Evolutionary conservation across 441 rosid species (phyloP).

Genomic region (Pelargonium citronellum): DNA sequence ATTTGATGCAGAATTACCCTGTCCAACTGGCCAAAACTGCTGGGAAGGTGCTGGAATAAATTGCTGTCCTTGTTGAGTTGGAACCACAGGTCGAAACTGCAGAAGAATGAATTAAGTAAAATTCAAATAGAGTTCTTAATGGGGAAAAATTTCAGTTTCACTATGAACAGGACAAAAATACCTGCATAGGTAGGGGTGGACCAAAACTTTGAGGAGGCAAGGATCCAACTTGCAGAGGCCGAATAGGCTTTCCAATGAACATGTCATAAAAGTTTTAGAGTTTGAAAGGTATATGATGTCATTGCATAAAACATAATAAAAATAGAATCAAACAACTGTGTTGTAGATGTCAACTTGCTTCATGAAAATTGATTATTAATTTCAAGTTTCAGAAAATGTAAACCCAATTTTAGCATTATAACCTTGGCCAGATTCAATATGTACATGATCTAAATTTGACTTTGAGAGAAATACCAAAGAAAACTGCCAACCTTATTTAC

Average conservation of each 20-base stretch:
- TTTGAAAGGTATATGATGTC: not conserved
- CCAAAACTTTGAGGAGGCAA: constrained; percentile 31
- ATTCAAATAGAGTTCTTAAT: not conserved
- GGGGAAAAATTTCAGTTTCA: constrained; percentile 12
- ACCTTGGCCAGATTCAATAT: constrained; percentile 6
- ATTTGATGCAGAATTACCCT: constrained; percentile 45
- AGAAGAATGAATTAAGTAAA: constrained; percentile 18
- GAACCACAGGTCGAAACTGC: constrained; percentile 68
- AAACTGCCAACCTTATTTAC: too few species aligned
- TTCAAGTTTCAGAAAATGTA: not conserved
- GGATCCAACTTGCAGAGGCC: constrained; percentile 36
- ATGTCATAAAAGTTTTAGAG: constrained; percentile 7
- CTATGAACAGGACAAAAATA: constrained; percentile 11
- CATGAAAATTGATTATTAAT: not conserved
- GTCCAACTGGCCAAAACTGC: constrained; percentile 70
- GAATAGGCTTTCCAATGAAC: constrained; percentile 23
- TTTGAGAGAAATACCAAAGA: too few species aligned
- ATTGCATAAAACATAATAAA: not conserved
- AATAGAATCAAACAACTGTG: not conserved
- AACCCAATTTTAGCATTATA: not conserved
- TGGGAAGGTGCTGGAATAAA: constrained; percentile 56
- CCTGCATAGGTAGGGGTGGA: constrained; percentile 26
- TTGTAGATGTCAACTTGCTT: not conserved
- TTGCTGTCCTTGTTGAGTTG: constrained; percentile 61
- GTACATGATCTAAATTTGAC: constrained; percentile 2